Evolutionary conservation across 768 basidiomycete genomes (phyloP), one percentile per base, ranked within the genome.

Genomic region (Boletus fagicola): DNA sequence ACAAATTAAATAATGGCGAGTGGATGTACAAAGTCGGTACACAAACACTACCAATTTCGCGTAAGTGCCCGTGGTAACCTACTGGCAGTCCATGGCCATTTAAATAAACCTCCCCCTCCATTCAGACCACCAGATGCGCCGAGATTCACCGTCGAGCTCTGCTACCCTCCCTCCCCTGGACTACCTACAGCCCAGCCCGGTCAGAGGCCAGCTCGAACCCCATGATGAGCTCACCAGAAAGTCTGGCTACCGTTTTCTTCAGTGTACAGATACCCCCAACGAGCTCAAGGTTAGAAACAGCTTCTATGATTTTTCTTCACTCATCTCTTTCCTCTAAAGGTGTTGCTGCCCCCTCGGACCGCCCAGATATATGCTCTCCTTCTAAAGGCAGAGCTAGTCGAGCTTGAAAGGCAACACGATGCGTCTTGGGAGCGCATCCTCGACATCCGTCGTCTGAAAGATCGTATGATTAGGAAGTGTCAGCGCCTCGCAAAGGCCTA

Each of bases 381-480:
- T 22, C 75, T 90, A 43, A 81, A 81, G 62, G 75, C 83, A 40
- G 88, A 90, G 70, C 71, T 74, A 6, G 72, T 74, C 28, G 88
- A 90, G 65, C 79, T 90, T 22, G 76, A 76, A 42, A 85, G 82
- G 70, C 81, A 82, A 56, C 75, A 74, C 4, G 65, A 73, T 35
- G 77, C 85, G 22, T 80, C 82, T 56, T 89, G 86, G 87, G 81
- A 86, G 48, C 82, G 84, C 60, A 80, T 90, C 64, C 75, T 87
- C 59, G 80, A 88, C 68, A 87, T 90, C 48, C 86, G 88, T 15
- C 88, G 83, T 61, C 77, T 90, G 65, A 90, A 90, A 75, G 88
- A 90, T 68, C 81, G 88, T 57, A 88, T 90, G 87, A 83, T 89
- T 60, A 85, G 87, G 70, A 90, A 90, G 65, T 89, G 86, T 67